A percentile compares a stretch with the other conserved stretches of the same genome.
These are phyloP conservation scores for Apiospora hydei DNA, from an alignment of 2,329 filamentous ascomycete genomes.

Conservation along the genomic window DNA sequence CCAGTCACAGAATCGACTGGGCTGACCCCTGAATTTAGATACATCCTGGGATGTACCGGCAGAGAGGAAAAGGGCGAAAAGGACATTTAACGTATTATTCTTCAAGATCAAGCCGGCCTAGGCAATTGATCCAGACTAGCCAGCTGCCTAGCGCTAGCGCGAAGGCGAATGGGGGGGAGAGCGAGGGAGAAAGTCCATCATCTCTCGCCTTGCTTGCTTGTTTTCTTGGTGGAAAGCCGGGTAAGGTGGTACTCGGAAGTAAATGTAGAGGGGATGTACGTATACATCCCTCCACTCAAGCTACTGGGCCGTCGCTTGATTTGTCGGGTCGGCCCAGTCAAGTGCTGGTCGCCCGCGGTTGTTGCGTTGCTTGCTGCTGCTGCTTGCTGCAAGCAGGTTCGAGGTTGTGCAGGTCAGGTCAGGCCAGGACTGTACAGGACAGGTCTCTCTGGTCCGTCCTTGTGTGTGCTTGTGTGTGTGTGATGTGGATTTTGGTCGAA, in stretches of 20 bases:
- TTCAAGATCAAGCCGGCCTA: not conserved
- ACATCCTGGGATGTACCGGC: not conserved
- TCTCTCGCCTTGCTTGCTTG: not conserved
- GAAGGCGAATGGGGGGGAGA: no score
- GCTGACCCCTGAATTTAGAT: not conserved
- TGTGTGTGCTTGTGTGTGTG: not conserved
- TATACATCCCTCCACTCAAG: not conserved
- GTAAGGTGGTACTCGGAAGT: slow-evolving; percentile 5
- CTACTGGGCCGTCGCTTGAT: not conserved
- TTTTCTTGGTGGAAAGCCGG: not conserved
- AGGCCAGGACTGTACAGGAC: not conserved
- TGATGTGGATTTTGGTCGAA: slow-evolving; percentile 19
- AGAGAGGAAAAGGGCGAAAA: no score
- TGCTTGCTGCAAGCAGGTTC: slow-evolving; percentile 2
- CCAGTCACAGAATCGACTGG: slow-evolving; percentile 10
- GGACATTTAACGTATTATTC: not conserved
- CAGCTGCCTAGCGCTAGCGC: no score
- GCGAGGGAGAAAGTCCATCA: not conserved
- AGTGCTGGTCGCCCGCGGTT: not conserved
- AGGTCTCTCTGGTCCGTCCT: not conserved
- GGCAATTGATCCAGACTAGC: no score
- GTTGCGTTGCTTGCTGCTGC: not conserved
- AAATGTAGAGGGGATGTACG: slow-evolving; percentile 7
- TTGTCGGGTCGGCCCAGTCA: slow-evolving; percentile 17
- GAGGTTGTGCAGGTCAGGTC: not conserved